These are phyloP conservation scores for Pythium dissimile DNA, from an alignment of 352 stramenopile genomes.

Conservation along the genomic window DNA sequence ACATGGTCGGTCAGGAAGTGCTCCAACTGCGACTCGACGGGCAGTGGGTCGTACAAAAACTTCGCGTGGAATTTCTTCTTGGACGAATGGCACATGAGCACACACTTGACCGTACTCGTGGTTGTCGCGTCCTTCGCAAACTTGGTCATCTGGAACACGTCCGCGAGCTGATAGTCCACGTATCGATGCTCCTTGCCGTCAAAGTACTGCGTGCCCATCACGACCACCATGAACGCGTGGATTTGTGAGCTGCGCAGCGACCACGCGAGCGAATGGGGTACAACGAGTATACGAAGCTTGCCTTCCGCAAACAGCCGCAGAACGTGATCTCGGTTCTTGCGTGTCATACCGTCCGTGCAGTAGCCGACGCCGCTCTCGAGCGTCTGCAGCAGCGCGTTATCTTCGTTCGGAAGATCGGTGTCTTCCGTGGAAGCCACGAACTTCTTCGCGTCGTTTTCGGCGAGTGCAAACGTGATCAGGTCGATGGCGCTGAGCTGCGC, in stretches of 20 bases:
- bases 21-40: constrained; percentile 98
- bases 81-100: constrained; percentile 95
- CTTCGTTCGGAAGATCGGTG: constrained; percentile 60
- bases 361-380: constrained; percentile 95
- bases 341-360: constrained; percentile 91
- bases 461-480: constrained; percentile 95
- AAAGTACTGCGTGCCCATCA: constrained; percentile 98
- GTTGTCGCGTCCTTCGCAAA: constrained; percentile 49
- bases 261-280: constrained; percentile 94
- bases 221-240: constrained; percentile 91
- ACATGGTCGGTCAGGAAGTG: constrained; percentile 98
- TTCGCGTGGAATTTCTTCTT: constrained; percentile 99
- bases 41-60: constrained; percentile 99
- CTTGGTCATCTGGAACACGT: constrained; percentile 98
- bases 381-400: constrained; percentile 93
- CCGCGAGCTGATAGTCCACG: constrained; percentile 96
- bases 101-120: constrained; percentile 87
- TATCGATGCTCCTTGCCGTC: constrained; percentile 95
- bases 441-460: constrained; percentile 71
- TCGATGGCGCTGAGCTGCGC: constrained; percentile 98
- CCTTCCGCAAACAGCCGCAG: constrained; percentile 85
- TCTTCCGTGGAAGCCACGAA: constrained; percentile 46
- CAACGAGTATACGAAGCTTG: constrained; percentile 92
- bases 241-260: constrained; percentile 67
- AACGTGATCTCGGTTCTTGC: constrained; percentile 89